phyloP scores from a whole-genome alignment of 1,139 yeast species.

The Pichia sp. region DNA sequence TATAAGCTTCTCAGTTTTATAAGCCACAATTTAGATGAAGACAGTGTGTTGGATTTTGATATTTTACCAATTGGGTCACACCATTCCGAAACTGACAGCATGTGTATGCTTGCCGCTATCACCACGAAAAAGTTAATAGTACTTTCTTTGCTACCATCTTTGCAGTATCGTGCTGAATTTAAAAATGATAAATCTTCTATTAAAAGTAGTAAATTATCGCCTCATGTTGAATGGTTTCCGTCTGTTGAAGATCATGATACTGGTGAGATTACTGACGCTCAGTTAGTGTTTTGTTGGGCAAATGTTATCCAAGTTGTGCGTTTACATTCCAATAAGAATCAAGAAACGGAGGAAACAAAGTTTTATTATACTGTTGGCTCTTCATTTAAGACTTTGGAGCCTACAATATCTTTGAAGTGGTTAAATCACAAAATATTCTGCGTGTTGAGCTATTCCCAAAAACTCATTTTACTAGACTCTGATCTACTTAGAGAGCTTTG shows the following conservation, averaged over 20 bases:
- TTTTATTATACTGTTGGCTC: too few relatives aligned
- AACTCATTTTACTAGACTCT: constrained; percentile 37
- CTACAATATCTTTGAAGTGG: constrained; percentile 56
- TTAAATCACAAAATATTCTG: constrained; percentile 42
- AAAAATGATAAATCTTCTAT: constrained; percentile 38
- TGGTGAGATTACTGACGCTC: constrained; percentile 33
- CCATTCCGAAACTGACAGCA: constrained; percentile 18
- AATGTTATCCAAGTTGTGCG: constrained; percentile 52
- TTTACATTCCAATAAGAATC: constrained; percentile 34
- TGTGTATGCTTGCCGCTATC: constrained; percentile 57
- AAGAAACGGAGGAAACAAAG: too few relatives aligned
- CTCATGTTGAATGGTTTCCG: constrained; percentile 57
- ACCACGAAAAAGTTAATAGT: constrained; percentile 46
- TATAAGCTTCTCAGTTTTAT: constrained; percentile 25
- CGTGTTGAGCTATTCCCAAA: constrained; percentile 43
- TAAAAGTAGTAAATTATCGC: constrained; percentile 33
- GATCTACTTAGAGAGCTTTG: constrained; percentile 33
- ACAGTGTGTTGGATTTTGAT: constrained; percentile 19
- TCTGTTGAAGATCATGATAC: constrained; percentile 27
- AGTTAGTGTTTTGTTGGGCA: constrained; percentile 63
- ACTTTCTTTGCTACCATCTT: constrained; percentile 46
- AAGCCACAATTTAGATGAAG: constrained; percentile 7
- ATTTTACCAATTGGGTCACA: constrained; percentile 23
- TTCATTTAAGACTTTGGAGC: constrained; percentile 39
- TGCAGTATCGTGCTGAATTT: constrained; percentile 48